Base-by-base conservation (phyloP, 2,329 filamentous ascomycete species). In the Ambrosiella beaveri region DNA sequence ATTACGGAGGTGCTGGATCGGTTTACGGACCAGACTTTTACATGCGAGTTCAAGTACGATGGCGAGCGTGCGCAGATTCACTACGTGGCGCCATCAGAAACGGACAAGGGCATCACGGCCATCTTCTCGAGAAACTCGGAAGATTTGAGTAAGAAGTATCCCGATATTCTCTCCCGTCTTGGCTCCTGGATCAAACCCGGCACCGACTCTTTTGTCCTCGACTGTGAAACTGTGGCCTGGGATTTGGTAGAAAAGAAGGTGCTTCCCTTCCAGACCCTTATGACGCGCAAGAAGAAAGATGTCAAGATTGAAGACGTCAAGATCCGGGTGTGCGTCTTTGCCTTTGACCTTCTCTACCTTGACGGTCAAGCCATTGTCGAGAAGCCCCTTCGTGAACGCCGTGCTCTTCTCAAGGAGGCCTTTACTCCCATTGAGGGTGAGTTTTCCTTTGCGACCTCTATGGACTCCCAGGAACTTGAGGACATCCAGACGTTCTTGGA, bases 11-110 rank as follows among this genome's bases (percentile, higher is more conserved):
- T 98, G 0, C 77, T 98, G 9, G 91, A 98, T 70, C 86, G 93
- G 4, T 98, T 98, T 63, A 93, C 97, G 68, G 83, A 86, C 62
- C 93, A 95, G 67, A 86, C 85, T 35, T 98, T 98, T 66, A 97
- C 93, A 1, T 98, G 93, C 71, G 93, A 98, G 69, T 98, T 95
- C 76, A 98, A 98, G 70, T 98, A 98, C 66, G 93, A 98, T 65
- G 93, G 93, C 54, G 93, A 98, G 70, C 79, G 93, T 67, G 93
- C 93, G n/a, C 93, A 98, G 68, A 97, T 98, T 55, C 93, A 98
- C 68, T 98, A 95, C 64, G 88, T 97, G 38, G 84, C 90, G 3
- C 82, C 82, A 62, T 85, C 88, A 61, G 72, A 78, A 39, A 79
- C 77, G 5, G 77, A 81, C 56, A 41, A 56, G 9, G 91, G 91